A percentile compares a stretch with the other conserved stretches of the same genome.
These are phyloP conservation scores for Spirogloea muscicola DNA, from an alignment of 139 green algal genomes.

Conservation along the genomic window DNA sequence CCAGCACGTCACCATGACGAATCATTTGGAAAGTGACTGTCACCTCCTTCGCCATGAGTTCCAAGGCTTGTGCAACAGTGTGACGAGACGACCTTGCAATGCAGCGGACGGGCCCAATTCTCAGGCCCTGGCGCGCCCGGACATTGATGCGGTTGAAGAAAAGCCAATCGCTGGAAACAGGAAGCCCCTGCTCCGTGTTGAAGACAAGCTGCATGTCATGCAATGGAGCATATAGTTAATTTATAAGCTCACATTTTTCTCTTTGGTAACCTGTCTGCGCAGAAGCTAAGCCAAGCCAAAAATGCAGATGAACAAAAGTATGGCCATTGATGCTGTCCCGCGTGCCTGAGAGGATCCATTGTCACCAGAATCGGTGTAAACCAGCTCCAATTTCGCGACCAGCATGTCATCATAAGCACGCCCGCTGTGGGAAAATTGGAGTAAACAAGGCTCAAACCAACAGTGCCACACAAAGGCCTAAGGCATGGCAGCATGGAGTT, in stretches of 20 bases:
- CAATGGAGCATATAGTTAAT: too few species aligned
- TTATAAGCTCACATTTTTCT: too few species aligned
- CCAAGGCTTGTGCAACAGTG: too few species aligned
- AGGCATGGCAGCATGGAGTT: too few species aligned
- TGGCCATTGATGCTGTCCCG: too few species aligned
- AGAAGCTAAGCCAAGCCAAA: too few species aligned
- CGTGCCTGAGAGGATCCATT: conserved; percentile 41
- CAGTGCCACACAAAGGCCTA: background rate
- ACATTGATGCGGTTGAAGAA: conserved; percentile 49
- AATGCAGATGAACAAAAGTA: too few species aligned
- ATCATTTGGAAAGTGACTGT: too few species aligned
- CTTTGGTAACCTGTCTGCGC: too few species aligned
- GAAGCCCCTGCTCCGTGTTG: conserved; percentile 40
- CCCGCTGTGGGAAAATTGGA: background rate
- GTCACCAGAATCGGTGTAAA: conserved; percentile 42
- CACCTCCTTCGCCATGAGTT: too few species aligned
- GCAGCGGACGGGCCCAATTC: conserved; percentile 23
- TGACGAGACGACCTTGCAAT: conserved; percentile 45
- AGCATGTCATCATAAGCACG: conserved; percentile 40
- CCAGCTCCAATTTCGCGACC: conserved; percentile 33
- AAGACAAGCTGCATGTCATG: conserved; percentile 24
- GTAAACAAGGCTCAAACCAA: background rate
- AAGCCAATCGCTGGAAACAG: conserved; percentile 38
- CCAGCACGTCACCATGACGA: too few species aligned
- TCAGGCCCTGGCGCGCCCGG: conserved; percentile 9